A percentile compares a stretch with the other conserved stretches of the same genome.
These are phyloP conservation scores for Parathielavia hyrcaniae DNA, from an alignment of 495 filamentous ascomycete species.

Conservation along the genomic window DNA sequence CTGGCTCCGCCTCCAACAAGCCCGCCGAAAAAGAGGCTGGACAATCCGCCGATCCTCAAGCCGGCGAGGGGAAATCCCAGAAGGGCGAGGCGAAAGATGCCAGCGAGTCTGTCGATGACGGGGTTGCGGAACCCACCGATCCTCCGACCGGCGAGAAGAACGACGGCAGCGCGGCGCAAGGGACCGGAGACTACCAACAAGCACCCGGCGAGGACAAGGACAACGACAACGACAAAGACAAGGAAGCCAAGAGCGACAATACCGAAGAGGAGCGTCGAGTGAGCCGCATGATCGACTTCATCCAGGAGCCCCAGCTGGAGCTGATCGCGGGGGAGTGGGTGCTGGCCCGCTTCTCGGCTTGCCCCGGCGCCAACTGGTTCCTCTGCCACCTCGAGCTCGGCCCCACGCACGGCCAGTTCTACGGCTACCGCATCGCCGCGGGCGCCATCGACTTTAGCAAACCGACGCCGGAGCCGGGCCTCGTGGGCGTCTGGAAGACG, in stretches of 20 bases:
- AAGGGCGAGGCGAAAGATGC: too few species aligned
- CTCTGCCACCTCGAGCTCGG: constrained; percentile 43
- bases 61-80: too few species aligned
- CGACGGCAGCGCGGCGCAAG: background rate
- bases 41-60: too few species aligned
- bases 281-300: constrained; percentile 38
- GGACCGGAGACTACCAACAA: too few species aligned
- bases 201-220: too few species aligned
- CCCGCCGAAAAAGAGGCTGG: background rate
- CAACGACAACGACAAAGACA: background rate
- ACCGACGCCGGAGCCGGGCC: constrained; percentile 33
- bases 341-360: constrained; percentile 41
- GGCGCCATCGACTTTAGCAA: constrained; percentile 37
- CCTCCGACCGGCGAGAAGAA: background rate
- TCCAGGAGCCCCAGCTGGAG: constrained; percentile 36
- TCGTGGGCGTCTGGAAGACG: constrained; percentile 35
- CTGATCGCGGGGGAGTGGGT: constrained; percentile 46
- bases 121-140: too few species aligned
- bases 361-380: constrained; percentile 42
- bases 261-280: constrained; percentile 32
- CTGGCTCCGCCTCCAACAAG: constrained; percentile 1
- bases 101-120: background rate
- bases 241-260: constrained; percentile 1
- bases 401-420: constrained; percentile 30
- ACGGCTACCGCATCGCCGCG: constrained; percentile 37